Conservation (phyloP, 2,329 filamentous ascomycete species). For the Aspergillus sp. region DNA sequence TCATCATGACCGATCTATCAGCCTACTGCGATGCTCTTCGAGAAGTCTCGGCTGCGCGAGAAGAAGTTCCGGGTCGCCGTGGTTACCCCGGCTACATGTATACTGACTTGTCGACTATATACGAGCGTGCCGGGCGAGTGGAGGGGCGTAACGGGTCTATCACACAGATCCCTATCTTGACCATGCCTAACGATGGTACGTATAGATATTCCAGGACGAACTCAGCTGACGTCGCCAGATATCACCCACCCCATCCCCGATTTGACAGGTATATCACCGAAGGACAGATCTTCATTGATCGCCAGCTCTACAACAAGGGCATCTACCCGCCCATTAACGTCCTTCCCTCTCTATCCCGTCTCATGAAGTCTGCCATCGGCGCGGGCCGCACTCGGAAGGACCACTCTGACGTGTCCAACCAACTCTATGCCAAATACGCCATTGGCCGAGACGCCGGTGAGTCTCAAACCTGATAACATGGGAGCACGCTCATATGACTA, state of each 20-base stretch:
- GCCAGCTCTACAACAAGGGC: constrained; percentile 87
- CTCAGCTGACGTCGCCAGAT: constrained; percentile 41
- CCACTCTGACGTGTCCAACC: constrained; percentile 97
- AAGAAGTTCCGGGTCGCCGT: constrained; percentile 98
- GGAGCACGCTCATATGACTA: constrained; percentile 3
- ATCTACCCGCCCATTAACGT: constrained; percentile 99
- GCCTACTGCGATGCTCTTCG: constrained; percentile 98
- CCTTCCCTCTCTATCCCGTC: constrained; percentile 89
- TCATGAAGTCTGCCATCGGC: constrained; percentile 99
- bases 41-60: constrained; percentile 93
- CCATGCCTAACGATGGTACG: constrained; percentile 93
- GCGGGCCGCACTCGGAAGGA: constrained; percentile 95
- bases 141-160: constrained; percentile 95
- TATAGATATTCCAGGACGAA: not conserved
- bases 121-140: constrained; percentile 97
- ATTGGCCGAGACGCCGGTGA: constrained; percentile 82
- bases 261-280: constrained; percentile 99
- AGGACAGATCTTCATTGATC: constrained; percentile 96
- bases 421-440: constrained; percentile 98
- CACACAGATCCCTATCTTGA: constrained; percentile 96
- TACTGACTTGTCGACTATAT: constrained; percentile 99
- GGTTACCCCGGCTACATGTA: constrained; percentile 99
- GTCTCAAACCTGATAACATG: constrained; percentile 7
- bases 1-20: constrained; percentile 95
- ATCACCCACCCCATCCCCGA: constrained; percentile 99